These are phyloP conservation scores for Hortiboletus flavorubellus DNA, from an alignment of 768 basidiomycete species.

Conservation along the genomic window DNA sequence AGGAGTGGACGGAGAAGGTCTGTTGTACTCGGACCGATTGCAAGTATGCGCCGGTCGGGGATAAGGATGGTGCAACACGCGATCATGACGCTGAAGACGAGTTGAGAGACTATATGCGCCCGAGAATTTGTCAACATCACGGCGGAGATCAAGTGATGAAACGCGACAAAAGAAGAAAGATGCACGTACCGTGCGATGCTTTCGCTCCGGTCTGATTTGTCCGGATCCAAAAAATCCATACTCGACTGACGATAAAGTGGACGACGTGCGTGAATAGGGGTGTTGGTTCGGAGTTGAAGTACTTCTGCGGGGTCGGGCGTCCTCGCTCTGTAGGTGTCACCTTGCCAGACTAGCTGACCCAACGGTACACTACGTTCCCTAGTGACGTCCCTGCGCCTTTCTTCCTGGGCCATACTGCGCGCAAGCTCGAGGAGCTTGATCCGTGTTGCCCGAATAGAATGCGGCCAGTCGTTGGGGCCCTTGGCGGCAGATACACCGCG, in stretches of 20 bases:
- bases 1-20: conserved; percentile 48
- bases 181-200: conserved; percentile 60
- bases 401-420: conserved; percentile 59
- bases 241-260: conserved; percentile 78
- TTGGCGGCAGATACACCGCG: conserved; percentile 73
- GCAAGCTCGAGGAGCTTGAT: conserved; percentile 78
- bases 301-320: conserved; percentile 37
- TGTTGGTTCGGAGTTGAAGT: conserved; percentile 47
- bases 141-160: not conserved
- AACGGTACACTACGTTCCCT: conserved; percentile 43
- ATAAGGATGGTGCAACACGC: conserved; percentile 62
- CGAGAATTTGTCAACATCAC: conserved; percentile 7
- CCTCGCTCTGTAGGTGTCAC: conserved; percentile 9
- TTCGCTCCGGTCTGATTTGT: conserved; percentile 43
- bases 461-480: conserved; percentile 76
- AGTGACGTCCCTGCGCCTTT: conserved; percentile 39
- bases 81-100: conserved; percentile 64
- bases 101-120: conserved; percentile 52
- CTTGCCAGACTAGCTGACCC: conserved; percentile 7
- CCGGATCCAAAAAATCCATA: conserved; percentile 76
- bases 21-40: conserved; percentile 22
- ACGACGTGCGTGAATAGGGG: conserved; percentile 43
- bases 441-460: conserved; percentile 78
- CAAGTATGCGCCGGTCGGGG: conserved; percentile 34
- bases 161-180: not conserved